phyloP scores from a whole-genome alignment of 352 stramenopile genomes.

The Hyaloperonospora brassicae region DNA sequence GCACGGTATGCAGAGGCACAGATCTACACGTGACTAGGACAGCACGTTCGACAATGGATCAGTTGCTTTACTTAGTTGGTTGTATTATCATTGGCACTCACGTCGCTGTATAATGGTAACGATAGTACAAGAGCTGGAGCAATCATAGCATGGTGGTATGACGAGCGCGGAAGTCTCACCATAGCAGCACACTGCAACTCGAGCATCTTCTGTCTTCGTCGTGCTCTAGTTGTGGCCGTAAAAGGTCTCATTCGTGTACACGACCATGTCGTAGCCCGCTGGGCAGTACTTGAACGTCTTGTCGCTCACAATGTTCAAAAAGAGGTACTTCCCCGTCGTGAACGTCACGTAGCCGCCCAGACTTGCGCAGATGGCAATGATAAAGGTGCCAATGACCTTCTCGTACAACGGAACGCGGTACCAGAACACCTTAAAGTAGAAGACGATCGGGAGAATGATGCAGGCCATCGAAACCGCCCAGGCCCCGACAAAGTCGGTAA shows the following conservation, averaged over 20 bases:
- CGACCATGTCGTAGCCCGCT: constrained; percentile 33
- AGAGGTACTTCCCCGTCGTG: constrained; percentile 37
- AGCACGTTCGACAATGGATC: too few relatives aligned
- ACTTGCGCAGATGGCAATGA: constrained; percentile 29
- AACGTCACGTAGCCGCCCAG: constrained; percentile 39
- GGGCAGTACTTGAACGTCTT: constrained; percentile 55
- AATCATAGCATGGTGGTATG: constrained; percentile 9
- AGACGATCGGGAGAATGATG: constrained; percentile 59
- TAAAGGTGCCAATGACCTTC: constrained; percentile 26
- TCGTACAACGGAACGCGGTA: constrained; percentile 38
- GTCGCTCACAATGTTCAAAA: constrained; percentile 28
- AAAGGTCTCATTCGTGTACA: constrained; percentile 45
- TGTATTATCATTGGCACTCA: too few relatives aligned
- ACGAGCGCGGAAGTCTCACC: neutral
- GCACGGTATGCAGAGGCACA: too few relatives aligned
- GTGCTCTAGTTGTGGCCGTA: constrained; percentile 33
- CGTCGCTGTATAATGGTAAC: too few relatives aligned
- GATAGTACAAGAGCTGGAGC: neutral
- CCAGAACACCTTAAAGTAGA: constrained; percentile 71
- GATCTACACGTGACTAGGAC: too few relatives aligned
- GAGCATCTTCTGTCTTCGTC: neutral
- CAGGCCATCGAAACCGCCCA: constrained; percentile 51
- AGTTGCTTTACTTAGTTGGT: too few relatives aligned
- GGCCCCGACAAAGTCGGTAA: constrained; percentile 61
- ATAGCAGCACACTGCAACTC: constrained; percentile 14